Evolutionary conservation across 2,329 filamentous ascomycete genomes (phyloP), one percentile per base, ranked within the genome.

Genomic region (Helotiales sp.): DNA sequence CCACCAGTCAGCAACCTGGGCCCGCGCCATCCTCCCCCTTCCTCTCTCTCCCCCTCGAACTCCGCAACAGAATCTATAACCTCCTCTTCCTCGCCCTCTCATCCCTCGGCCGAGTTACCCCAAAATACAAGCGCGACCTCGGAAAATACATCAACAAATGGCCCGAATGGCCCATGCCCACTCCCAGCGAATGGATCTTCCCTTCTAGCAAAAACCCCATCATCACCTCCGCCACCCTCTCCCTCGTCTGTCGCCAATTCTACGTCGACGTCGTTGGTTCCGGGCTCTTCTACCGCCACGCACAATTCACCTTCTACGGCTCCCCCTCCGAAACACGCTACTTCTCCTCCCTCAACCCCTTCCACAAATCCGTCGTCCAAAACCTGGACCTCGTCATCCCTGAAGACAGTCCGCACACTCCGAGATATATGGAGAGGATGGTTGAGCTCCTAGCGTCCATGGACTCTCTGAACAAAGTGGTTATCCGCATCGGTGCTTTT

Each of bases 191-290:
- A n/a, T n/a, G n/a, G n/a, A n/a, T n/a, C n/a, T n/a, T n/a, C n/a
- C n/a, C n/a, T n/a, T n/a, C n/a, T n/a, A n/a, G n/a, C n/a, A n/a
- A n/a, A n/a, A n/a, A n/a, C n/a, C n/a, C n/a, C n/a, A n/a, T 46
- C 19, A 2, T n/a, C 17, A 19, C 24, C 25, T 33, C 36, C n/a
- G 12, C n/a, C 2, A 47, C 12, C 12, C 54, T 63, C 19, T 46
- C 58, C 6, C 51, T 53, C 5, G 27, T 54, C 50, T 57, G 52
- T 17, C 58, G 58, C 24, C 59, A 61, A 44, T 19, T 54, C 34
- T 61, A 61, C 42, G 46, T 63, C 7, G 58, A 63, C 3, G 33
- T 61, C 24, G 44, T 61, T 12, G 61, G 59, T n/a, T 47, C 53
- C 17, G 36, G 31, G 9, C 33, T 63, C 8, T 49, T 63, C 31